A percentile compares a stretch with the other conserved stretches of the same genome.
Evolutionary conservation across 495 filamentous ascomycete genomes (phyloP).

Genomic region (Saxophila tyrrhenica): DNA sequence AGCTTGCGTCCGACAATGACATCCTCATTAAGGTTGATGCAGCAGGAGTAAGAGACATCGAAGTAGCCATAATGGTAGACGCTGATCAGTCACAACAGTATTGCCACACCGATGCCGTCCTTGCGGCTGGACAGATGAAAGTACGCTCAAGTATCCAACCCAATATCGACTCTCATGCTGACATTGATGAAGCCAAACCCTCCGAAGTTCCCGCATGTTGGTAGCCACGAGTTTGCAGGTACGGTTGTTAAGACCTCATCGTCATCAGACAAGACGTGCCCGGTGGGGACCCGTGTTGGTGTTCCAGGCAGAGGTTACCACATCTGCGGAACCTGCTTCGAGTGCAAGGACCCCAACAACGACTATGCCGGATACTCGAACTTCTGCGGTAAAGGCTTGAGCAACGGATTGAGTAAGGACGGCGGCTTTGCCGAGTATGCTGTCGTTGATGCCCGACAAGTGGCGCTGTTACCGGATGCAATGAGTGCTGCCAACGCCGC

Average conservation of each 20-base stretch:
- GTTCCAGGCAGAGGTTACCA: slow-evolving; percentile 37
- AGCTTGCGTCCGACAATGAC: slow-evolving; percentile 35
- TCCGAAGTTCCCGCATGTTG: slow-evolving; percentile 37
- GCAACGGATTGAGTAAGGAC: slow-evolving; percentile 36
- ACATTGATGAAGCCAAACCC: slow-evolving; percentile 26
- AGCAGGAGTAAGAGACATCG: slow-evolving; percentile 29
- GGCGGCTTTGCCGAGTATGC: slow-evolving; percentile 45
- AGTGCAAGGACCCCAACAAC: slow-evolving; percentile 34
- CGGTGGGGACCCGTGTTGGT: slow-evolving; percentile 35
- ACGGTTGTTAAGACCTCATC: slow-evolving; percentile 33
- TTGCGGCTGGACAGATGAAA: slow-evolving; percentile 30
- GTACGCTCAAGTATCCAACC: too few relatives aligned
- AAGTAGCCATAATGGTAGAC: too few relatives aligned
- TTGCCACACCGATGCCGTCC: slow-evolving; percentile 50
- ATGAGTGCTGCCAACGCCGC: slow-evolving; percentile 40
- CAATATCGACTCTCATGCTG: too few relatives aligned
- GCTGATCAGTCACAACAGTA: too few relatives aligned
- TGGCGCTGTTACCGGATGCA: slow-evolving; percentile 37
- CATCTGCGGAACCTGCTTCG: slow-evolving; percentile 37
- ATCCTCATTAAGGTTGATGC: slow-evolving; percentile 45
- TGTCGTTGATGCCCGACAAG: slow-evolving; percentile 36
- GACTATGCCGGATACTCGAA: slow-evolving; percentile 36
- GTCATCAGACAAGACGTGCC: slow-evolving; percentile 28
- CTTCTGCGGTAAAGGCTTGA: slow-evolving; percentile 23
- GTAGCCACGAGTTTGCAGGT: slow-evolving; percentile 47